These are phyloP conservation scores for Globisporangium nunn DNA, from an alignment of 352 stramenopile species.

Conservation along the genomic window DNA sequence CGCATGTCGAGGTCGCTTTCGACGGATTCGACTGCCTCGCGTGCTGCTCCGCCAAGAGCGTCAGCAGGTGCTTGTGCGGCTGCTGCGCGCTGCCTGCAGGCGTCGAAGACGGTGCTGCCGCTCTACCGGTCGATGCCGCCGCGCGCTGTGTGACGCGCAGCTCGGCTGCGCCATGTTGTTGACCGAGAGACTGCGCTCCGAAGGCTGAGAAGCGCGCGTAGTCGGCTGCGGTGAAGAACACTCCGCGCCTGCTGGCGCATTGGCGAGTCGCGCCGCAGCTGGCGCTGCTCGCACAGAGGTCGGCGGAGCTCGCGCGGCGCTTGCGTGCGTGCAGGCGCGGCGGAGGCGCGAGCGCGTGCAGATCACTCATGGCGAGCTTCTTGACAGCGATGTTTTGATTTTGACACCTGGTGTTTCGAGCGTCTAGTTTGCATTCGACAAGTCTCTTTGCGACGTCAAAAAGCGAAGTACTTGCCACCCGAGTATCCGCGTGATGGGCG, in stretches of 20 bases:
- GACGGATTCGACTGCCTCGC: neutral
- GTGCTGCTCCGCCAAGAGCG: slow-evolving; percentile 18
- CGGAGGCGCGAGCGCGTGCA: slow-evolving; percentile 39
- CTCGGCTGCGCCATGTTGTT: slow-evolving; percentile 24
- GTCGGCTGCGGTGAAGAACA: slow-evolving; percentile 31
- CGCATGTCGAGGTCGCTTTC: too few relatives aligned
- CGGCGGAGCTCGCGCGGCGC: slow-evolving; percentile 15
- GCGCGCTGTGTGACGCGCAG: slow-evolving; percentile 15
- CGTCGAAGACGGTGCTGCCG: neutral
- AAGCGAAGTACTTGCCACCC: too few relatives aligned
- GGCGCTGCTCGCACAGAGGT: neutral
- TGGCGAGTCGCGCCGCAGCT: neutral
- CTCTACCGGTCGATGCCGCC: neutral
- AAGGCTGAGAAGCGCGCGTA: slow-evolving; percentile 30
- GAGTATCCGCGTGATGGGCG: neutral
- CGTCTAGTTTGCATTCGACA: too few relatives aligned
- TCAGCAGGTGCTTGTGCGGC: slow-evolving; percentile 22
- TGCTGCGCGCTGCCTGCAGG: neutral
- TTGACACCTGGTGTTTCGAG: too few relatives aligned
- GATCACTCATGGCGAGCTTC: neutral
- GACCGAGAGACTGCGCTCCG: slow-evolving; percentile 17
- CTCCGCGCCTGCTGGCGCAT: too few relatives aligned
- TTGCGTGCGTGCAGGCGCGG: slow-evolving; percentile 36
- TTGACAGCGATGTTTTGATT: too few relatives aligned
- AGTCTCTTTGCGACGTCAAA: too few relatives aligned